These are phyloP conservation scores for Rhododendron ovatum DNA, from an alignment of 148 eudicot genomes.

Conservation along the genomic window DNA sequence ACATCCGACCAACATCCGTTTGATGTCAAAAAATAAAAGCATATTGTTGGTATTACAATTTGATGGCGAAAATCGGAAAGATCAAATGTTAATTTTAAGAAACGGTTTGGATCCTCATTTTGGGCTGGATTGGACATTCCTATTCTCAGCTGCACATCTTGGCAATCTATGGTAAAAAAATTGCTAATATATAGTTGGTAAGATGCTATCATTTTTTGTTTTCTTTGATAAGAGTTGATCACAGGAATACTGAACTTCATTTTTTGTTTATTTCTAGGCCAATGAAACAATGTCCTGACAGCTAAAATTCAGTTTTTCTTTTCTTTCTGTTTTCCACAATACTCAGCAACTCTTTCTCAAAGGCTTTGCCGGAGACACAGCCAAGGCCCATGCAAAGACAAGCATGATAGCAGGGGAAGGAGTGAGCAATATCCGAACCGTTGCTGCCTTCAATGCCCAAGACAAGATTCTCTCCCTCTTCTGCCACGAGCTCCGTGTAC, in stretches of 20 bases:
- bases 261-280: no score
- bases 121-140: neutral
- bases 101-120: neutral
- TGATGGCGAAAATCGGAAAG: neutral
- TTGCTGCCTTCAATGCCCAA: slow-evolving; percentile 98
- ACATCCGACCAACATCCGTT: neutral
- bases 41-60: neutral
- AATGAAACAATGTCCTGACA: neutral
- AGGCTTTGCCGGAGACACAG: slow-evolving; percentile 99
- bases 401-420: slow-evolving; percentile 99
- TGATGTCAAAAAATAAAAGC: neutral
- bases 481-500: slow-evolving; percentile 60
- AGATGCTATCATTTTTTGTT: neutral
- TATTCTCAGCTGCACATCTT: neutral
- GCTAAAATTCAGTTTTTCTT: neutral
- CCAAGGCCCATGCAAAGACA: slow-evolving; percentile 96
- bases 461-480: slow-evolving; percentile 72
- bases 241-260: neutral
- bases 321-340: neutral
- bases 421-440: slow-evolving; percentile 94
- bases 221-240: no score
- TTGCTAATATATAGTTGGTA: neutral
- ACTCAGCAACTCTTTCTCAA: slow-evolving; percentile 89
- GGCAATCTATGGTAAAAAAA: neutral
- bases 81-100: neutral